These are phyloP conservation scores for Xylaria sp. DNA, from an alignment of 495 filamentous ascomycete genomes.

Conservation along the genomic window DNA sequence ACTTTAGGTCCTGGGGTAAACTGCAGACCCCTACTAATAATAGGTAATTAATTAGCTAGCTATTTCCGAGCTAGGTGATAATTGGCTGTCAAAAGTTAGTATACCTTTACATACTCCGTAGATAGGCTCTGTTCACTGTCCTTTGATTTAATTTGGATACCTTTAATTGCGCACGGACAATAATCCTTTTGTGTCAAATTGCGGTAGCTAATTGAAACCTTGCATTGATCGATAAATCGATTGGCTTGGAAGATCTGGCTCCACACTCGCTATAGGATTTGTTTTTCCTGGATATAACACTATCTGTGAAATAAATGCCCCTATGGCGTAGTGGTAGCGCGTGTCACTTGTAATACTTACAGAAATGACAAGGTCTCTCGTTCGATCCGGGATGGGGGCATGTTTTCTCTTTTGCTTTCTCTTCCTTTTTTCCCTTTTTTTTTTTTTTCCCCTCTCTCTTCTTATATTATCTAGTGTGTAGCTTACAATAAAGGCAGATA, in stretches of 20 bases:
- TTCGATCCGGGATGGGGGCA: constrained; percentile 33
- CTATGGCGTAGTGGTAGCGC: constrained; percentile 32
- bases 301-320: constrained; percentile 16
- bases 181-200: not conserved
- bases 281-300: no score
- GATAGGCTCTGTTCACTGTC: not conserved
- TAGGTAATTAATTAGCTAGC: not conserved
- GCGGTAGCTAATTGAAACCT: no score
- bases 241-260: no score
- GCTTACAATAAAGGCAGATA: no score
- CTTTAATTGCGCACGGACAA: not conserved
- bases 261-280: not conserved
- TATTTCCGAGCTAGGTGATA: not conserved
- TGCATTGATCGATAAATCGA: no score
- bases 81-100: not conserved
- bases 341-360: constrained; percentile 25
- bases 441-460: not conserved
- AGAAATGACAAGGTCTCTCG: constrained; percentile 32
- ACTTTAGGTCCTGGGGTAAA: not conserved
- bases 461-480: no score
- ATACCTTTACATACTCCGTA: no score
- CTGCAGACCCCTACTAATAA: not conserved
- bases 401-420: not conserved
- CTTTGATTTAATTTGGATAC: not conserved
- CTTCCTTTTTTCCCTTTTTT: not conserved